A percentile compares a stretch with the other conserved stretches of the same genome.
These are phyloP conservation scores for Jatropha curcas DNA, from an alignment of 345 rosid species.

Conservation along the genomic window DNA sequence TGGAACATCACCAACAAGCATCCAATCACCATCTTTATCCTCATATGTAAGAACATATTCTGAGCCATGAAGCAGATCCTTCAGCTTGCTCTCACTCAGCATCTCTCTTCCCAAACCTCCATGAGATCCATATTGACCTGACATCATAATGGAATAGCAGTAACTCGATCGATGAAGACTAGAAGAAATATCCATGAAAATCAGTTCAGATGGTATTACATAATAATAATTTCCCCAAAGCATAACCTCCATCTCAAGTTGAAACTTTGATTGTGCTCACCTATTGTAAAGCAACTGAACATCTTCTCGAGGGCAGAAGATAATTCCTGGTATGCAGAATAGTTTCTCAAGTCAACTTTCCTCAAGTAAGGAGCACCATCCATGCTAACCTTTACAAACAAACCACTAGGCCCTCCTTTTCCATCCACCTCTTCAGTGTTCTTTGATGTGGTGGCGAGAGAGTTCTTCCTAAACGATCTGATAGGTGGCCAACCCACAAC, in stretches of 20 bases:
- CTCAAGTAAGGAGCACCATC: slow-evolving; percentile 40
- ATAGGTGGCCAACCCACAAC: slow-evolving; percentile 43
- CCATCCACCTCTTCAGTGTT: slow-evolving; percentile 37
- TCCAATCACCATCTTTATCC: slow-evolving; percentile 41
- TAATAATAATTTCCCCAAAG: not conserved
- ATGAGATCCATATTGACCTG: slow-evolving; percentile 39
- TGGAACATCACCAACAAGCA: slow-evolving; percentile 43
- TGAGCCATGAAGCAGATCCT: slow-evolving; percentile 39
- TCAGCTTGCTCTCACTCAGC: slow-evolving; percentile 34
- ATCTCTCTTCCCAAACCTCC: slow-evolving; percentile 33
- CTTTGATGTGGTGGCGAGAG: slow-evolving; percentile 35
- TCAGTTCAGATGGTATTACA: not conserved
- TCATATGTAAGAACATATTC: slow-evolving; percentile 37
- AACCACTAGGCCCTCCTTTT: slow-evolving; percentile 28
- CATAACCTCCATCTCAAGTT: not conserved
- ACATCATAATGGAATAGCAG: slow-evolving; percentile 20
- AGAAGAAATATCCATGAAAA: slow-evolving; percentile 1
- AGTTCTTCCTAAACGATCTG: slow-evolving; percentile 35
- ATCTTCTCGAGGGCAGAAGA: slow-evolving; percentile 41
- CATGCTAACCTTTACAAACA: slow-evolving; percentile 37
- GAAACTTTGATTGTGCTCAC: slow-evolving; percentile 18
- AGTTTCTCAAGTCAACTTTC: slow-evolving; percentile 36
- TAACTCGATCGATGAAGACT: slow-evolving; percentile 30
- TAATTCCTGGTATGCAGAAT: slow-evolving; percentile 31
- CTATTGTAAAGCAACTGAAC: slow-evolving; percentile 40